These are phyloP conservation scores for Lumnitzera littorea DNA, from an alignment of 345 rosid species.

Conservation along the genomic window DNA sequence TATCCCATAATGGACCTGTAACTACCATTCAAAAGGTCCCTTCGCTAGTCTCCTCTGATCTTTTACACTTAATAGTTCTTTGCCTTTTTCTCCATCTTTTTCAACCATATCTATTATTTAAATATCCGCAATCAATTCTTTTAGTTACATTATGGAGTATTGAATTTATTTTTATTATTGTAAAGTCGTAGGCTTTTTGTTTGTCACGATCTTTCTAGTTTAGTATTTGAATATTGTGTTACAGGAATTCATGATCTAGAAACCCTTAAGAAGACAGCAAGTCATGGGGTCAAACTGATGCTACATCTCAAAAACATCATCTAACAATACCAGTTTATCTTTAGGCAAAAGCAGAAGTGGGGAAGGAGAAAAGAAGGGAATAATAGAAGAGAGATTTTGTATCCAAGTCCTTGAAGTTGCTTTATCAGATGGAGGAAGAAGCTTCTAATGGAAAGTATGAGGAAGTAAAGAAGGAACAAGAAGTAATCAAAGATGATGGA, in stretches of 20 bases:
- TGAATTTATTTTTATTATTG: too few relatives aligned
- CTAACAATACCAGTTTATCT: too few relatives aligned
- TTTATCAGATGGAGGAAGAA: slow-evolving; percentile 9
- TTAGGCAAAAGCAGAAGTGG: too few relatives aligned
- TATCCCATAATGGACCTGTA: too few relatives aligned
- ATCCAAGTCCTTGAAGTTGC: not conserved
- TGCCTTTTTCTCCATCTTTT: slow-evolving; percentile 23
- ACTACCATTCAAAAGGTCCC: too few relatives aligned
- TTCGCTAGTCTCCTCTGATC: slow-evolving; percentile 23
- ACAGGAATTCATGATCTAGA: not conserved
- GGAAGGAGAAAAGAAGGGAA: too few relatives aligned
- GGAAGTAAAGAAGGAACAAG: slow-evolving; percentile 3
- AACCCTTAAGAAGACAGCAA: not conserved
- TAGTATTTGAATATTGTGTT: too few relatives aligned
- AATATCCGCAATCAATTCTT: too few relatives aligned
- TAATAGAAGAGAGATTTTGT: too few relatives aligned
- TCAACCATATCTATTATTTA: slow-evolving; percentile 15
- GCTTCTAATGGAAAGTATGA: slow-evolving; percentile 12
- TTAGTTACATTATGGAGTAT: too few relatives aligned
- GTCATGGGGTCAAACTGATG: slow-evolving; percentile 1
- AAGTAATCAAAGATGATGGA: slow-evolving; percentile 4
- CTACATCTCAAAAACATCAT: slow-evolving; percentile 1
- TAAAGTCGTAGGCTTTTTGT: too few relatives aligned
- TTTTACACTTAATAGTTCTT: slow-evolving; percentile 33
- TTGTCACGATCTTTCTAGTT: too few relatives aligned